Percentiles rank a stretch among this genome's conserved stretches.
Conservation (phyloP, 208 protist species). For the Leishmania tropica region DNA sequence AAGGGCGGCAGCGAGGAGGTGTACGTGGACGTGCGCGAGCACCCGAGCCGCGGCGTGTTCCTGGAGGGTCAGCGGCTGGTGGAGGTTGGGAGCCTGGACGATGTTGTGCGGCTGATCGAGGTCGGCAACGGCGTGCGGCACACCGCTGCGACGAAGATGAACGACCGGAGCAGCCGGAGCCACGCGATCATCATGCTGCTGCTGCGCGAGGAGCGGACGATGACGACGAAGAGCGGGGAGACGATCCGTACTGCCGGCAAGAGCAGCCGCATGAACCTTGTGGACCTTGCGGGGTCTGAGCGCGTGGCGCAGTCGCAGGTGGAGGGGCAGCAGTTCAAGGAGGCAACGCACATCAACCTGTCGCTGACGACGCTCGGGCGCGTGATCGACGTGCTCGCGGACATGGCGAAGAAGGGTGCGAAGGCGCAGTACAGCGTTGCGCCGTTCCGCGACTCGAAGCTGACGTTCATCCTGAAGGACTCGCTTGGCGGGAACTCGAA, state of each 20-base stretch:
- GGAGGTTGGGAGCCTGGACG: constrained; percentile 76
- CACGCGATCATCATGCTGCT: constrained; percentile 81
- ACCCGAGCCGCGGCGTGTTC: not conserved
- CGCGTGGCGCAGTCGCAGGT: constrained; percentile 83
- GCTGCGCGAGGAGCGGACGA: constrained; percentile 46
- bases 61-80: constrained; percentile 90
- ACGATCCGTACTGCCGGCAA: too few species aligned
- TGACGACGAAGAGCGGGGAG: constrained; percentile 18
- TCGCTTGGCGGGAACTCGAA: constrained; percentile 86
- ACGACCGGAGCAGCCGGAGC: constrained; percentile 40
- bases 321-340: constrained; percentile 82
- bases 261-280: constrained; percentile 86
- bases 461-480: constrained; percentile 90
- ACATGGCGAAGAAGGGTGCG: constrained; percentile 34
- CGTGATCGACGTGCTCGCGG: too few species aligned
- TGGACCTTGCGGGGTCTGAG: constrained; percentile 95
- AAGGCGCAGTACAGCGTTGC: constrained; percentile 59
- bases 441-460: constrained; percentile 89
- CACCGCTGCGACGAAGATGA: constrained; percentile 59
- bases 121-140: constrained; percentile 57
- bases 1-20: constrained; percentile 64
- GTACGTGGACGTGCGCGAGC: not conserved
- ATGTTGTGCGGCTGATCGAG: constrained; percentile 30
- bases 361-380: constrained; percentile 90
- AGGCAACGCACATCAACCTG: constrained; percentile 93